These are phyloP conservation scores for Babesia ovis DNA, from an alignment of 169 alveolate genomes.

Conservation along the genomic window DNA sequence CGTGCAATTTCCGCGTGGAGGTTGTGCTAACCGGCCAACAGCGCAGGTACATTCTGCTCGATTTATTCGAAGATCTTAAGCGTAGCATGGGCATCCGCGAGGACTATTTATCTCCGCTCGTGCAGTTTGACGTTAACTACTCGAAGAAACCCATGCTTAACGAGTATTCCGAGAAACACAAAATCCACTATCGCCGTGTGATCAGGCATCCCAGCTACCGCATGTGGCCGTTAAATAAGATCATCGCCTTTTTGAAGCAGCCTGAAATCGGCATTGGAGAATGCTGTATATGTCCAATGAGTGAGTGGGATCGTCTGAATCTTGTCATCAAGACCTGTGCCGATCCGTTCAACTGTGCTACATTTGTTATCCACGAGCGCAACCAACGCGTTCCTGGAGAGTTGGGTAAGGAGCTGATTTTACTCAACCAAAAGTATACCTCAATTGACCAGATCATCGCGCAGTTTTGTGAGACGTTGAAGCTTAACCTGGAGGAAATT, in stretches of 20 bases:
- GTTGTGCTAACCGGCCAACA: conserved; percentile 62
- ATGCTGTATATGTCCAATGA: conserved; percentile 77
- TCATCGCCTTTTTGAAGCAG: conserved; percentile 49
- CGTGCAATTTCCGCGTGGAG: conserved; percentile 50
- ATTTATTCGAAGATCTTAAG: conserved; percentile 24
- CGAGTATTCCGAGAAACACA: conserved; percentile 37
- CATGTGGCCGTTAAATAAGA: conserved; percentile 66
- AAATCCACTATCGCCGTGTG: conserved; percentile 56
- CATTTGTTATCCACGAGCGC: conserved; percentile 71
- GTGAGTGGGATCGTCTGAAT: conserved; percentile 70
- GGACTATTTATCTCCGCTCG: conserved; percentile 52
- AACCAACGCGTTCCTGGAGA: conserved; percentile 74
- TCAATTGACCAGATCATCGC: conserved; percentile 78
- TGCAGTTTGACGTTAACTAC: conserved; percentile 58
- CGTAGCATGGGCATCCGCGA: conserved; percentile 19
- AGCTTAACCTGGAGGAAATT: conserved; percentile 77
- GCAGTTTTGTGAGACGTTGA: conserved; percentile 77
- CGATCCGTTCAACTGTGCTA: conserved; percentile 74
- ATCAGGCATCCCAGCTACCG: conserved; percentile 68
- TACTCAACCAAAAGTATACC: conserved; percentile 70
- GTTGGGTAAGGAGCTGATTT: conserved; percentile 67
- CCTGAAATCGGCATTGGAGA: conserved; percentile 74
- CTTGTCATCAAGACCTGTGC: conserved; percentile 76
- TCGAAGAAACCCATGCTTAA: conserved; percentile 40
- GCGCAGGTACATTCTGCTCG: conserved; percentile 38